These are phyloP conservation scores for Arachnomyces sp. DNA, from an alignment of 2,329 filamentous ascomycete genomes.

Conservation along the genomic window DNA sequence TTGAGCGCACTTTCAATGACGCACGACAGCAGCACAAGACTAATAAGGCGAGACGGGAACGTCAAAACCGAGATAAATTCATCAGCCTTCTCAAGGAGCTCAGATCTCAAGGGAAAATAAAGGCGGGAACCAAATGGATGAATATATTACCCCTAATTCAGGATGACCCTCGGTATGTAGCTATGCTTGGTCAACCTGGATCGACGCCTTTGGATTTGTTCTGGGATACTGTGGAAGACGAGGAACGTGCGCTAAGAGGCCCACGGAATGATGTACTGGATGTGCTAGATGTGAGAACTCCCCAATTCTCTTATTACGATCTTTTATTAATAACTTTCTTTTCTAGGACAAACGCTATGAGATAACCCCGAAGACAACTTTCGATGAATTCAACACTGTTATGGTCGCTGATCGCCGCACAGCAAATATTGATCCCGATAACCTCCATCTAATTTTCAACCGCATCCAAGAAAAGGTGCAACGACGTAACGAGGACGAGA, in stretches of 20 bases:
- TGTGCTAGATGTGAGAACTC: conserved; percentile 67
- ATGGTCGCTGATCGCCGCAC: conserved; percentile 83
- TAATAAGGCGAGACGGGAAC: conserved; percentile 69
- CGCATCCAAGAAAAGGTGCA: conserved; percentile 80
- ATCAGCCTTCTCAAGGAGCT: conserved; percentile 67
- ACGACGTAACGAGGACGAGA: conserved; percentile 76
- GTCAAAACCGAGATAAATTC: conserved; percentile 79
- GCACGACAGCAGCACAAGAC: conserved; percentile 81
- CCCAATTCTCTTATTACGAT: conserved; percentile 9
- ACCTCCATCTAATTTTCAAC: conserved; percentile 73
- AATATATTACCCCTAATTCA: conserved; percentile 67
- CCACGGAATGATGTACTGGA: conserved; percentile 78
- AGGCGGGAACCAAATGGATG: conserved; percentile 84
- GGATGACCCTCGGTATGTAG: conserved; percentile 72
- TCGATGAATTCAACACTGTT: conserved; percentile 77
- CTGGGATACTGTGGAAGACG: conserved; percentile 91
- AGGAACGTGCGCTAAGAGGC: conserved; percentile 76
- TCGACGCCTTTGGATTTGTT: conserved; percentile 87
- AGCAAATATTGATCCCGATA: conserved; percentile 75
- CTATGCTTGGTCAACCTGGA: conserved; percentile 74
- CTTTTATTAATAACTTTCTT: conserved; percentile 28
- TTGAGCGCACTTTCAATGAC: conserved; percentile 89
- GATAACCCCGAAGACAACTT: conserved; percentile 74
- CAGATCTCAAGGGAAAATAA: conserved; percentile 69
- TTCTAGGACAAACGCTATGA: conserved; percentile 84